Percentiles rank a stretch among this genome's conserved stretches.
These are phyloP conservation scores for Amylostereum areolatum DNA, from an alignment of 1,284 basidiomycete species.

Conservation along the genomic window DNA sequence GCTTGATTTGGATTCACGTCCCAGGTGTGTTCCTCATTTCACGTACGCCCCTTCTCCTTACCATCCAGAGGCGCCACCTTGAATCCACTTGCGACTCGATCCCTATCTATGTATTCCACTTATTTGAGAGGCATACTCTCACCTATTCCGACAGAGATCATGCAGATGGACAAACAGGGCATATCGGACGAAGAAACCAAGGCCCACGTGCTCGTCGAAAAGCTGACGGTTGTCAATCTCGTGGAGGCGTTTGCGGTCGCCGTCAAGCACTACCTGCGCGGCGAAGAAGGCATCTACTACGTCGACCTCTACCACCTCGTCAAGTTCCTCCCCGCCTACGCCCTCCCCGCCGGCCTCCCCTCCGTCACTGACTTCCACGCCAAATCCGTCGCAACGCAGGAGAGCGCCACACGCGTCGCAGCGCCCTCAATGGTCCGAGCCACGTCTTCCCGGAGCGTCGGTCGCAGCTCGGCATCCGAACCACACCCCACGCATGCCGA, in stretches of 20 bases:
- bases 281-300: constrained; percentile 18
- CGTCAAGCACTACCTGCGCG: constrained; percentile 40
- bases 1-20: constrained; percentile 61
- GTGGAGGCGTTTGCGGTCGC: constrained; percentile 47
- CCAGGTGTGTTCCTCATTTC: constrained; percentile 30
- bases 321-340: constrained; percentile 64
- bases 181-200: constrained; percentile 31
- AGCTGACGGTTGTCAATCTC: constrained; percentile 58
- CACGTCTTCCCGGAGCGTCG: not conserved
- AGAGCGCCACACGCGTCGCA: constrained; percentile 1
- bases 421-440: not conserved
- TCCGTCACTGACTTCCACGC: constrained; percentile 29
- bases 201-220: constrained; percentile 56
- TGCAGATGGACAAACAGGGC: constrained; percentile 19
- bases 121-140: not conserved
- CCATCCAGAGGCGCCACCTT: not conserved
- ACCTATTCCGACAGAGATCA: constrained; percentile 15
- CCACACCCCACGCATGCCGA: not conserved
- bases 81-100: not conserved
- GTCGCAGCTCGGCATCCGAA: not conserved
- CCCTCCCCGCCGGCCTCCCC: constrained; percentile 49
- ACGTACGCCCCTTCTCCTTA: not conserved
- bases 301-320: constrained; percentile 61
- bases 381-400: not conserved
- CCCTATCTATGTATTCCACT: not conserved